Evolutionary conservation across 2,329 filamentous ascomycete species (phyloP), one percentile per base, ranked within the genome.

Genomic region (Aureobasidium zeae): DNA sequence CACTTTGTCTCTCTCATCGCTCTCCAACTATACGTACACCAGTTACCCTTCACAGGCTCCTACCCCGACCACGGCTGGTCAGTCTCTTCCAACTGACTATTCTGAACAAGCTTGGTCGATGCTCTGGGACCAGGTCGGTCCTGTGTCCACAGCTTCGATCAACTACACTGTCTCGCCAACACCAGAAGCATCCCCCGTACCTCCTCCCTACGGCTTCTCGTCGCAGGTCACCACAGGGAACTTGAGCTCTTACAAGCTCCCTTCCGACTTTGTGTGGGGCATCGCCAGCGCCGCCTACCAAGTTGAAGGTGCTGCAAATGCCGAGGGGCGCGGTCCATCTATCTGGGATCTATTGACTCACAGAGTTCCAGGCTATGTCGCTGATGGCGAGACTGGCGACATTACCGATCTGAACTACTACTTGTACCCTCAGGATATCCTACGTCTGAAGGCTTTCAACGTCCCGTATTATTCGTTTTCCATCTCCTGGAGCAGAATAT

Each of bases 391-490:
- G 1, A 64, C 54, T 4, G 50, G 46, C 5, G 74, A 76, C 50
- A 57, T 76, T 12, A 67, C 66, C 1, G 64, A 67, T 38, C 63
- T 68, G 36, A 66, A 71, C 44, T 72, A 72, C 49, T 70, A 49
- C 24, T 28, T 48, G 21, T 50, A 50, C 37, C 47, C 47, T 35
- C 48, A 49, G 12, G 35, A 56, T 28, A 53, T 56, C 26, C 51
- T 51, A 63, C 42, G 61, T 60, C 21, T 72, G 65, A 54, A 68
- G 5, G 59, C 61, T 2, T 47, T 63, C 7, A 61, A 61, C 5
- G 50, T 63, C 3, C 56, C 56, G 9, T 51, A 55, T 6, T 63
- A 60, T 44, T 59, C 55, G 15, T 72, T 72, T 54, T 65, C 62
- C 2, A 65, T 73, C 31, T 59, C 68, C 0, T 73, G 69, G 70